Evolutionary conservation across 306 rosid species (phyloP).

Genomic region (Trifolium pratense): DNA sequence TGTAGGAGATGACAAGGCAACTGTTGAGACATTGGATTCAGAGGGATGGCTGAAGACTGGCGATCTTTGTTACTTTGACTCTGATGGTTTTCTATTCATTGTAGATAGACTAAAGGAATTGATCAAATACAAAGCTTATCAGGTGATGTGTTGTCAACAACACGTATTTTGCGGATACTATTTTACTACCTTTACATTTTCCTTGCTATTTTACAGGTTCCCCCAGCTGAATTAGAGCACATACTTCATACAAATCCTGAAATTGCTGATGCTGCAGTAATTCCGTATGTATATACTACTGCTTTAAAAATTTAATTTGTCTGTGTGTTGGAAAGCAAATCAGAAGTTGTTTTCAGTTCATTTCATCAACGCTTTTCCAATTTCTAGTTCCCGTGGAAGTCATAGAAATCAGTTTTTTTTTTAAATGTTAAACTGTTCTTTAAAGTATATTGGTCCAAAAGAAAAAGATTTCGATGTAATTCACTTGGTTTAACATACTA

Average conservation of each 20-base stretch:
- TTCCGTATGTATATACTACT: slow-evolving; percentile 65
- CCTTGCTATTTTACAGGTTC: slow-evolving; percentile 58
- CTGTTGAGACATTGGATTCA: slow-evolving; percentile 78
- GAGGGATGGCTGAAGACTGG: slow-evolving; percentile 95
- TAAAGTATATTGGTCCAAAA: neutral
- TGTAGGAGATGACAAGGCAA: slow-evolving; percentile 80
- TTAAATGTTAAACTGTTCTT: neutral
- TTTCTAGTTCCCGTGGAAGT: slow-evolving; percentile 2
- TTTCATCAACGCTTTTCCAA: slow-evolving; percentile 1
- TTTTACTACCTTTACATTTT: slow-evolving; percentile 11
- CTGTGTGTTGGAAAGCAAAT: neutral
- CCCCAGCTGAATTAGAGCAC: slow-evolving; percentile 89
- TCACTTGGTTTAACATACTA: neutral
- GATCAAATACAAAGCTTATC: slow-evolving; percentile 94
- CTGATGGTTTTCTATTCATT: slow-evolving; percentile 75
- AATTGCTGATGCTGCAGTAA: slow-evolving; percentile 79
- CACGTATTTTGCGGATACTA: neutral
- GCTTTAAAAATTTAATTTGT: neutral
- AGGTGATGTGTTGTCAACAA: slow-evolving; percentile 54
- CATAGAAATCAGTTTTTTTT: neutral
- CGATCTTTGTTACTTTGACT: slow-evolving; percentile 90
- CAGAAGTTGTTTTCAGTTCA: neutral
- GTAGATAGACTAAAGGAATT: slow-evolving; percentile 91
- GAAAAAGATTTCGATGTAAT: slow-evolving; percentile 4
- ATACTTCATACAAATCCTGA: slow-evolving; percentile 73